These are phyloP conservation scores for Fusarium tupiense DNA, from an alignment of 2,329 filamentous ascomycete genomes.

Conservation along the genomic window DNA sequence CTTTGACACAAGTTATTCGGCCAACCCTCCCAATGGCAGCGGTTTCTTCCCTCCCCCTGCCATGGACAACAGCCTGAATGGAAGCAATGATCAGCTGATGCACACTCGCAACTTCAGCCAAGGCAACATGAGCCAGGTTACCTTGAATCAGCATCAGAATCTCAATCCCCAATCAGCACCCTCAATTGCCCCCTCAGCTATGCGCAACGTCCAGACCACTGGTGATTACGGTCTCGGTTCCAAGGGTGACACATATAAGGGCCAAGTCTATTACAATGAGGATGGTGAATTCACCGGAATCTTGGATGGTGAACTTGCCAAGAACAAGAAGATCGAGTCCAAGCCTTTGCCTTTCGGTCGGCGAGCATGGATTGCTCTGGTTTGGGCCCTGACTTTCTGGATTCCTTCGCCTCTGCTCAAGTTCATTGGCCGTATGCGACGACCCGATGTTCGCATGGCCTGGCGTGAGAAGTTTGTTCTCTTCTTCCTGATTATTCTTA, in stretches of 20 bases:
- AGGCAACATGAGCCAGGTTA: slow-evolving; percentile 65
- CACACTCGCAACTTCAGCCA: slow-evolving; percentile 66
- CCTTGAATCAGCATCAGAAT: slow-evolving; percentile 53
- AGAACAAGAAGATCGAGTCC: slow-evolving; percentile 80
- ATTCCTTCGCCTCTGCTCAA: slow-evolving; percentile 87
- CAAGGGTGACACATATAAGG: slow-evolving; percentile 83
- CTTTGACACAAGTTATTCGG: slow-evolving; percentile 78
- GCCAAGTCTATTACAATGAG: slow-evolving; percentile 77
- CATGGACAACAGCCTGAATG: slow-evolving; percentile 69
- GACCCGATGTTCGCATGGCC: slow-evolving; percentile 94
- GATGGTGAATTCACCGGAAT: slow-evolving; percentile 74
- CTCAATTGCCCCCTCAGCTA: slow-evolving; percentile 69
- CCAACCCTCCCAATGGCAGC: slow-evolving; percentile 69
- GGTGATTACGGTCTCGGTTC: slow-evolving; percentile 90
- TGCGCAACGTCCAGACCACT: slow-evolving; percentile 63
- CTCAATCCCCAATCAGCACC: slow-evolving; percentile 55
- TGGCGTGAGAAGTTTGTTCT: slow-evolving; percentile 96
- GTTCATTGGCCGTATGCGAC: slow-evolving; percentile 93
- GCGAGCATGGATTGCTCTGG: slow-evolving; percentile 80
- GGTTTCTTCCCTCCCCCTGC: slow-evolving; percentile 76
- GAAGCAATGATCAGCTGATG: slow-evolving; percentile 78
- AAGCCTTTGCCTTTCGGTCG: slow-evolving; percentile 70
- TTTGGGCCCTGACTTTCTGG: slow-evolving; percentile 92
- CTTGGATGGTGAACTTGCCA: slow-evolving; percentile 80
- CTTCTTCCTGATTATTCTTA: slow-evolving; percentile 78